These are phyloP conservation scores for Pseudovirgaria hyperparasitica DNA, from an alignment of 2,329 filamentous ascomycete species.

Conservation along the genomic window DNA sequence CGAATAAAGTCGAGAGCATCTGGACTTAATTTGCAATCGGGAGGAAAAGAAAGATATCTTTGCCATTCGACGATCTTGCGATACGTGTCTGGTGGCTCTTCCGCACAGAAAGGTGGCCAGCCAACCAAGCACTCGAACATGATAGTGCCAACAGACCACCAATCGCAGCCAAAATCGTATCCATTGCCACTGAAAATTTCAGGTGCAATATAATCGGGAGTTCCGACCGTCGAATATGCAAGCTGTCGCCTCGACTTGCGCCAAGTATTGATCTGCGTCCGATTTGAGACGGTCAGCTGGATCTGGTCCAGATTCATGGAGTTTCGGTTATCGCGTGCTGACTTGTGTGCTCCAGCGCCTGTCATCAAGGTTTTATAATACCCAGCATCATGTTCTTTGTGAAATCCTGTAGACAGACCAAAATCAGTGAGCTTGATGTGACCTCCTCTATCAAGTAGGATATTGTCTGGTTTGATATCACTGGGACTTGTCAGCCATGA, in stretches of 20 bases:
- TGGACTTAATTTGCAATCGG: constrained; percentile 76
- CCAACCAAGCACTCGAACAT: constrained; percentile 99
- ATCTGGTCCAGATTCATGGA: constrained; percentile 97
- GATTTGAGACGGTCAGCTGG: constrained; percentile 94
- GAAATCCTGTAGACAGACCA: constrained; percentile 92
- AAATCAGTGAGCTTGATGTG: constrained; percentile 99
- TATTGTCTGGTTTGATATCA: constrained; percentile 99
- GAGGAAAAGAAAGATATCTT: constrained; percentile 89
- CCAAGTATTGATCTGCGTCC: constrained; percentile 97
- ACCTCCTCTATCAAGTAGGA: constrained; percentile 84
- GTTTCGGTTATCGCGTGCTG: constrained; percentile 55
- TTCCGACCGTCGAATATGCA: constrained; percentile 96
- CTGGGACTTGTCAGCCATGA: constrained; percentile 34
- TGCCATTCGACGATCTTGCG: constrained; percentile 99
- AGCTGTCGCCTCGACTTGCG: constrained; percentile 88
- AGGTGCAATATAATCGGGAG: constrained; percentile 95
- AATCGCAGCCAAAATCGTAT: constrained; percentile 94
- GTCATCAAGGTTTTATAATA: constrained; percentile 96
- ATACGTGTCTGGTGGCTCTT: constrained; percentile 95
- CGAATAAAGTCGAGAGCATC: constrained; percentile 89
- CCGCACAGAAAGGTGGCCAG: constrained; percentile 97
- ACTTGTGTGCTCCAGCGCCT: constrained; percentile 37
- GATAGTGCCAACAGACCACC: constrained; percentile 98
- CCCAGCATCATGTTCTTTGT: constrained; percentile 93
- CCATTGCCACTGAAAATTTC: constrained; percentile 96